Base-by-base conservation (phyloP, 2,329 filamentous ascomycete species). In the Penicillium sp. region DNA sequence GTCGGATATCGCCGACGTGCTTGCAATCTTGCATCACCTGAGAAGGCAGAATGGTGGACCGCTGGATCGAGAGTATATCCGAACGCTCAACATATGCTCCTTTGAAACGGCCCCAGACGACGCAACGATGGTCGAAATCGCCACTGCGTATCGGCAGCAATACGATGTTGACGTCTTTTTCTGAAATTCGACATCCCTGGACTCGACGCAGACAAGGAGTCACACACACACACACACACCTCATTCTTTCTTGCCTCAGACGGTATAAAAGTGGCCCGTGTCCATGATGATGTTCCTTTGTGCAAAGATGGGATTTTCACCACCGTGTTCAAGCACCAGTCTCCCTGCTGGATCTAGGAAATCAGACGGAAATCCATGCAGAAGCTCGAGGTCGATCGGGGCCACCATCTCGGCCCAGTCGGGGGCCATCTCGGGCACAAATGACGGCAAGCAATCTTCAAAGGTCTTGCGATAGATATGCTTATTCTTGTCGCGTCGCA, bases 11-110 rank as follows among this genome's bases (percentile, higher is more conserved):
- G 50, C 47, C 11, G 65, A 68, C 44, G 57, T 58, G 5, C 34
- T 67, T 25, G 62, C 63, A 5, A 49, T 68, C 50, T 43, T 67
- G 43, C 62, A 56, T 46, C 52, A 60, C 41, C 32, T 62, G 45
- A 57, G 56, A 27, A 52, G 51, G 4, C 51, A 48, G 12, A 56
- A 62, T 24, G 47, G 54, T 1, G 53, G 54, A n/a, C 55, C 55
- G 5, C 43, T 66, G 33, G 52, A 63, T 38, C 47, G 44, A 43
- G 61, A 64, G 45, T 45, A 57, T 9, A 53, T 65, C 40, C 58
- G 60, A 27, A 60, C 53, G 5, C 48, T 66, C 48, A 64, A 61
- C 35, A 48, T 60, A 36, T 61, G 61, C 39, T 56, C 54, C 12
- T 62, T 61, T 35, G 65, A 67, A 29, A 50, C 61, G 26, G 34